Conservation (phyloP, 495 filamentous ascomycete genomes). For the Pyronema omphalodes region DNA sequence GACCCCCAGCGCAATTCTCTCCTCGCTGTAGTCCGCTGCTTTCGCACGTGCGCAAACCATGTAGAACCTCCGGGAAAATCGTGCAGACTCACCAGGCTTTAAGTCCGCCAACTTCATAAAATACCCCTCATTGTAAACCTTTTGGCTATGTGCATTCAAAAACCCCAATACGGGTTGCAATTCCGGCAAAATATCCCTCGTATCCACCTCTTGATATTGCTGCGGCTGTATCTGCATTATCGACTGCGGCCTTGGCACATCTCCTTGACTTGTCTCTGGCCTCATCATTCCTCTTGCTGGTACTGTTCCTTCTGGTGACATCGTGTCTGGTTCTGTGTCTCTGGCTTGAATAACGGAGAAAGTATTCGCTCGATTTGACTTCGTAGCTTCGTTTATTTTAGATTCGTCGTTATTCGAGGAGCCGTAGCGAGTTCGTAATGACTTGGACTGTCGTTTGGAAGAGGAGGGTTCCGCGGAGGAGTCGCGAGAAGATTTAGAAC, state of each 20-base stretch:
- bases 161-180: slow-evolving; percentile 85
- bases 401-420: too few relatives aligned
- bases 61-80: too few relatives aligned
- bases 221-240: slow-evolving; percentile 73
- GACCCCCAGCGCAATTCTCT: slow-evolving; percentile 4
- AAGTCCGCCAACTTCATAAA: slow-evolving; percentile 91
- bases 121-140: slow-evolving; percentile 93
- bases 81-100: slow-evolving; percentile 50
- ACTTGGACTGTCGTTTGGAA: slow-evolving; percentile 15
- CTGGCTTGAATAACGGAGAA: slow-evolving; percentile 17
- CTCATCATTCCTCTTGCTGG: too few relatives aligned
- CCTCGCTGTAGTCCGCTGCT: not conserved
- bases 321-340: too few relatives aligned
- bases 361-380: slow-evolving; percentile 10
- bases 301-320: too few relatives aligned
- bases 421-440: not conserved
- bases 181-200: slow-evolving; percentile 45
- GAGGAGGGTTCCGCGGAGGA: slow-evolving; percentile 16
- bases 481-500: slow-evolving; percentile 17
- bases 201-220: slow-evolving; percentile 66
- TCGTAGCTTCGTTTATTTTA: slow-evolving; percentile 1
- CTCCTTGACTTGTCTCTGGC: not conserved
- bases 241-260: slow-evolving; percentile 32
- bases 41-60: too few relatives aligned
- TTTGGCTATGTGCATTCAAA: slow-evolving; percentile 88